phyloP scores from a whole-genome alignment of 1,284 basidiomycete species.

The Sutorius eximius region DNA sequence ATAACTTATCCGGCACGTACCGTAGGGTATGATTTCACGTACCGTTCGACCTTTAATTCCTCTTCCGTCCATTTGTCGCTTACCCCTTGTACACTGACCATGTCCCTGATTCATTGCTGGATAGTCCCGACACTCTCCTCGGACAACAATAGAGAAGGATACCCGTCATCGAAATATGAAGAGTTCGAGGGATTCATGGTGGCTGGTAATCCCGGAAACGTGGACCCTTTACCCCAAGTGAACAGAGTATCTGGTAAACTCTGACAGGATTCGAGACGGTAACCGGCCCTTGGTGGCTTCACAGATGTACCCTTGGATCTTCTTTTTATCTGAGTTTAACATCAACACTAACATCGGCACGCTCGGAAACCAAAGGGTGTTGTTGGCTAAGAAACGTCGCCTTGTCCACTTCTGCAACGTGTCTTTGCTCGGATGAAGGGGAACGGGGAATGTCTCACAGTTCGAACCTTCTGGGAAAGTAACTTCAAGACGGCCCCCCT shows the following conservation, averaged over 20 bases:
- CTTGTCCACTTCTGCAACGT: constrained; percentile 52
- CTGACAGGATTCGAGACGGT: constrained; percentile 54
- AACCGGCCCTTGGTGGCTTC: constrained; percentile 38
- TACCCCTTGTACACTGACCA: constrained; percentile 57
- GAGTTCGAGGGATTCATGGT: constrained; percentile 53
- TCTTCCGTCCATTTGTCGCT: constrained; percentile 55
- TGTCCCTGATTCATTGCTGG: constrained; percentile 44
- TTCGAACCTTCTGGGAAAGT: constrained; percentile 58
- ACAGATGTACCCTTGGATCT: constrained; percentile 66
- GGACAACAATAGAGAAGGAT: constrained; percentile 63
- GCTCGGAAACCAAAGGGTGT: constrained; percentile 1
- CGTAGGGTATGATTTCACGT: constrained; percentile 6
- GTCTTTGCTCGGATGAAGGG: constrained; percentile 53
- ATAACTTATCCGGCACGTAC: constrained; percentile 2
- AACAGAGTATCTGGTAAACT: constrained; percentile 59
- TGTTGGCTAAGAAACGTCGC: constrained; percentile 39
- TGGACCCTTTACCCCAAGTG: constrained; percentile 65
- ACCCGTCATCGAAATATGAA: constrained; percentile 68
- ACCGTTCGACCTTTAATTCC: constrained; percentile 64
- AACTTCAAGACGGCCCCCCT: constrained; percentile 51
- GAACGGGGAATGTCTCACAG: constrained; percentile 55
- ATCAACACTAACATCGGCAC: constrained; percentile 46
- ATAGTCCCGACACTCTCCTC: constrained; percentile 59
- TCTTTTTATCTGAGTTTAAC: constrained; percentile 45
- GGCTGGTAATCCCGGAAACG: constrained; percentile 47